Evolutionary conservation across 495 filamentous ascomycete species (phyloP).

Genomic region (Hypoxylon lienhwacheense): DNA sequence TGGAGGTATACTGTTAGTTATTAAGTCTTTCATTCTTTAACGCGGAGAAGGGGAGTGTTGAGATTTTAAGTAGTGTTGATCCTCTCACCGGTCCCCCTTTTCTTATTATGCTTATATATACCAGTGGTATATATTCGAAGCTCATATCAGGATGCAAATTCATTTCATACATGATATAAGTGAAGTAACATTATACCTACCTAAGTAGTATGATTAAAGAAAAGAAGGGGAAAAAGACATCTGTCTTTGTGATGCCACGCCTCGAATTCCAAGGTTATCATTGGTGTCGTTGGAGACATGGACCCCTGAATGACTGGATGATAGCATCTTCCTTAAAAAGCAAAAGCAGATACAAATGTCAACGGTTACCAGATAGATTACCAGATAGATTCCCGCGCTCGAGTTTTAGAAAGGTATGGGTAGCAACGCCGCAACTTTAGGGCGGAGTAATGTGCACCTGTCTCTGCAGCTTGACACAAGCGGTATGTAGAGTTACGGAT

Average conservation of each 20-base stretch:
- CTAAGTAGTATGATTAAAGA: no score
- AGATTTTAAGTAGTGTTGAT: background rate
- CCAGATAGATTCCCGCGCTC: background rate
- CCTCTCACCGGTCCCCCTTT: constrained; percentile 10
- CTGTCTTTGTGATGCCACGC: background rate
- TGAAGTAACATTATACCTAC: no score
- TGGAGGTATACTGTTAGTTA: no score
- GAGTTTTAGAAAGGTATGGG: background rate
- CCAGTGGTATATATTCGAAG: background rate
- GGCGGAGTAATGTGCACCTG: constrained; percentile 2
- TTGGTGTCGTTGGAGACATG: no score
- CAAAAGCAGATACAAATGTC: background rate
- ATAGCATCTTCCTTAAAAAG: background rate
- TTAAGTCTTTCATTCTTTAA: constrained; percentile 18
- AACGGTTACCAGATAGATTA: no score
- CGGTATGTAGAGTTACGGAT: background rate
- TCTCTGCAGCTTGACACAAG: constrained; percentile 11
- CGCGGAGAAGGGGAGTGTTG: background rate
- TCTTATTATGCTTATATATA: background rate
- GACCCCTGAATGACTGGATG: background rate
- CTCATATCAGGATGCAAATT: no score
- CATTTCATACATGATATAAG: no score
- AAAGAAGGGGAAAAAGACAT: no score
- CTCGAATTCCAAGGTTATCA: no score
- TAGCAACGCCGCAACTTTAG: constrained; percentile 1